A percentile compares a stretch with the other conserved stretches of the same genome.
phyloP scores from a whole-genome alignment of 139 green algal species.

The Desmodesmus armatus region DNA sequence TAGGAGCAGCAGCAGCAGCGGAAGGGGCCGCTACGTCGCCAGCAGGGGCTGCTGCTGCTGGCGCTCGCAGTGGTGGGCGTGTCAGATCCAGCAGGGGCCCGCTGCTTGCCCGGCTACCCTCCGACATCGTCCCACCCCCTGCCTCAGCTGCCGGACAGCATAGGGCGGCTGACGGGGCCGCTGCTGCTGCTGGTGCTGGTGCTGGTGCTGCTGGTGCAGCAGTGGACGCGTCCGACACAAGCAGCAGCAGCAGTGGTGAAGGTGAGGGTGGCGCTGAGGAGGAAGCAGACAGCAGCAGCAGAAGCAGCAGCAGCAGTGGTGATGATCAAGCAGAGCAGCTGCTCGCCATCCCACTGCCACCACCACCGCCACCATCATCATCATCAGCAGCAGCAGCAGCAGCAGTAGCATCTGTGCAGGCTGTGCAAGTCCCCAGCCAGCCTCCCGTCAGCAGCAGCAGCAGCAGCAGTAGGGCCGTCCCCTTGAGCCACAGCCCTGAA shows the following conservation, averaged over 20 bases:
- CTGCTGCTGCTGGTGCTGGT: not conserved
- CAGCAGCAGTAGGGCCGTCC: not conserved
- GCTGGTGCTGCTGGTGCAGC: not conserved
- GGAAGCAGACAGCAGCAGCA: constrained; percentile 4
- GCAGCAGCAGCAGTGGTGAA: not conserved
- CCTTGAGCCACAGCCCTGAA: too few species aligned
- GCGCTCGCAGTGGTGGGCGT: too few species aligned
- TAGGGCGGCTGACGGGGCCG: too few species aligned
- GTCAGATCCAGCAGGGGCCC: not conserved
- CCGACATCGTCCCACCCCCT: too few species aligned
- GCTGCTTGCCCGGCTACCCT: not conserved
- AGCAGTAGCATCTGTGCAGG: not conserved
- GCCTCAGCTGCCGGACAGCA: too few species aligned
- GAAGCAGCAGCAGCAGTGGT: constrained; percentile 1
- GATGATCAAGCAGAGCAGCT: not conserved
- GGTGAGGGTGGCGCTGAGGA: too few species aligned
- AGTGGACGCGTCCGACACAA: not conserved
- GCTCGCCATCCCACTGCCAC: not conserved
- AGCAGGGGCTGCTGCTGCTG: too few species aligned
- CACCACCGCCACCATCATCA: not conserved
- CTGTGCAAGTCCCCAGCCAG: too few species aligned
- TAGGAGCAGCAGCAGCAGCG: not conserved
- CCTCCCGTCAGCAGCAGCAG: not conserved
- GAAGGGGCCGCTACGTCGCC: not conserved
- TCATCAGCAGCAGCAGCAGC: not conserved